These are phyloP conservation scores for Pinus tabuliformis DNA, from an alignment of 75 land plant genomes.

Conservation along the genomic window DNA sequence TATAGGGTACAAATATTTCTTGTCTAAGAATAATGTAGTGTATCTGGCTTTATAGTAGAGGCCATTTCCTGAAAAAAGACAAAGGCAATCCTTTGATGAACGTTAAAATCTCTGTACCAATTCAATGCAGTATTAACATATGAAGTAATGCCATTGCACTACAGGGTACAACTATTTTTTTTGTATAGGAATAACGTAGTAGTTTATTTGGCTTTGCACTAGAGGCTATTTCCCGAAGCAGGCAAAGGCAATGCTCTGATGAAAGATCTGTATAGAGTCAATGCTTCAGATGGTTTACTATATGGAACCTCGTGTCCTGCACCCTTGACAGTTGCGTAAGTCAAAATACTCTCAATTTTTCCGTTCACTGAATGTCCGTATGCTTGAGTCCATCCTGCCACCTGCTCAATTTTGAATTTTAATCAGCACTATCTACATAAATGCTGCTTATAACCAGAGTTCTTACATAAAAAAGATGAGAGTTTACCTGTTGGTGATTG, in stretches of 20 bases:
- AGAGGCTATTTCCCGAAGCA: neutral
- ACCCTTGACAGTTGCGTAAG: constrained; percentile 38
- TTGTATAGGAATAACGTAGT: too few relatives aligned
- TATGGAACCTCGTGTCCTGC: constrained; percentile 48
- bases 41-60: too few relatives aligned
- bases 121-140: too few relatives aligned
- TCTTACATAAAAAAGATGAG: neutral
- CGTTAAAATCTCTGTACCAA: too few relatives aligned
- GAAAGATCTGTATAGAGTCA: constrained; percentile 25
- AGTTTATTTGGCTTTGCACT: too few relatives aligned
- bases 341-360: constrained; percentile 12
- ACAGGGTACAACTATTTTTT: too few relatives aligned
- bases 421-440: neutral
- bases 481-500: constrained; percentile 11
- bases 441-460: neutral
- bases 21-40: too few relatives aligned
- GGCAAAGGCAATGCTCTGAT: constrained; percentile 1
- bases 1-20: too few relatives aligned
- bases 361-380: constrained; percentile 16
- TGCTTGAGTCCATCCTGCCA: constrained; percentile 28
- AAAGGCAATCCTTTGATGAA: too few relatives aligned
- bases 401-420: constrained; percentile 12
- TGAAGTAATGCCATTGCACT: too few relatives aligned
- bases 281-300: constrained; percentile 30
- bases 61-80: too few relatives aligned